Conservation (phyloP, 257 asterid genomes). For the Lithospermum erythrorhizon region DNA sequence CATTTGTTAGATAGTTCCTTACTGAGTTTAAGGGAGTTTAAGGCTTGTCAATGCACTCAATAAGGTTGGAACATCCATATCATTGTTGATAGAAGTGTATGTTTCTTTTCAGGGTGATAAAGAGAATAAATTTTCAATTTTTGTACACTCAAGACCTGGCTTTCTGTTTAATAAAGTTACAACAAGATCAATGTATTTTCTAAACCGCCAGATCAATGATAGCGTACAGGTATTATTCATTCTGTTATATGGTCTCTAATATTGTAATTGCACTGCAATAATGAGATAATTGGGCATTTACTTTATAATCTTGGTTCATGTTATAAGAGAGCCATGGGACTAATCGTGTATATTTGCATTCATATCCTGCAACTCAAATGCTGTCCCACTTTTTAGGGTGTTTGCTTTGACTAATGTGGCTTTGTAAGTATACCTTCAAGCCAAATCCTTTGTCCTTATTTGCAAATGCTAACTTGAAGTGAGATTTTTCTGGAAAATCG, state of each 20-base stretch:
- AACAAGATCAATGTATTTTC: constrained; percentile 71
- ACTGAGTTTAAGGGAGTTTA: too few species aligned
- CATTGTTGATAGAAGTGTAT: background rate
- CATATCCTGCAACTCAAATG: too few species aligned
- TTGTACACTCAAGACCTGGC: constrained; percentile 94
- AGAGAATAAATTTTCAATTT: constrained; percentile 63
- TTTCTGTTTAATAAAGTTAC: constrained; percentile 61
- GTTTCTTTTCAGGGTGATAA: constrained; percentile 60
- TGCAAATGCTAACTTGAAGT: background rate
- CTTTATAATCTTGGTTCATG: background rate
- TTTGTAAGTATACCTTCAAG: too few species aligned
- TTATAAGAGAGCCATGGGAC: background rate
- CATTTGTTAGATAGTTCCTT: background rate
- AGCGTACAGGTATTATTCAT: constrained; percentile 70
- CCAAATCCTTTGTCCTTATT: background rate
- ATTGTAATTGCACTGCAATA: background rate
- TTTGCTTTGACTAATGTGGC: background rate
- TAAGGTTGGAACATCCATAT: too few species aligned
- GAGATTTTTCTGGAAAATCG: background rate
- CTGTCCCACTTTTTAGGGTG: background rate
- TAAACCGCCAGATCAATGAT: constrained; percentile 72
- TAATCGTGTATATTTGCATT: too few species aligned
- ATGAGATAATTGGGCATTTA: background rate
- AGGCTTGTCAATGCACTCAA: too few species aligned
- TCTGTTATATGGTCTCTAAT: background rate